These are phyloP conservation scores for Botrytis squamosa DNA, from an alignment of 2,329 filamentous ascomycete species.

Conservation along the genomic window DNA sequence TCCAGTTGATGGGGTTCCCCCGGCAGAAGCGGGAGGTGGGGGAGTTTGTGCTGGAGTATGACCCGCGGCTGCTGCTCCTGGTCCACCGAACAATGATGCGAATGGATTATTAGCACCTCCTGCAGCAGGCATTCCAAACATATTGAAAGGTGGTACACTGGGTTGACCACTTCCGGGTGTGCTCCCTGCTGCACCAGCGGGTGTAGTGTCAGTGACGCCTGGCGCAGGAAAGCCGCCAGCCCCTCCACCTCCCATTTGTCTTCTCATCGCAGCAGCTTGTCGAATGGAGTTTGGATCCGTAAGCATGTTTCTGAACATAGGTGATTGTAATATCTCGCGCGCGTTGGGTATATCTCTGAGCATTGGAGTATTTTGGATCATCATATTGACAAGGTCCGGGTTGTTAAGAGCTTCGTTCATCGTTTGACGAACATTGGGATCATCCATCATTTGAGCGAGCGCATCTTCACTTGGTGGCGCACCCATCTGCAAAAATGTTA, in stretches of 20 bases:
- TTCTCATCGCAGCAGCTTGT: constrained; percentile 79
- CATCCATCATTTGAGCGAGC: constrained; percentile 80
- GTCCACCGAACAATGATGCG: constrained; percentile 54
- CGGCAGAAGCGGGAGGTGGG: constrained; percentile 37
- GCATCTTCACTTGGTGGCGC: constrained; percentile 79
- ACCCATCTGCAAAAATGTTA: constrained; percentile 67
- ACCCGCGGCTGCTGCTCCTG: constrained; percentile 26
- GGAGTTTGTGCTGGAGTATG: constrained; percentile 35
- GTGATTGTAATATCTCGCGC: constrained; percentile 82
- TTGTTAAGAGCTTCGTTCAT: constrained; percentile 97
- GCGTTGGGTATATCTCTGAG: constrained; percentile 69
- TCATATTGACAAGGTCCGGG: constrained; percentile 89
- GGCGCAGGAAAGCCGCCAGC: constrained; percentile 78
- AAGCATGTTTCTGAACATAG: constrained; percentile 87
- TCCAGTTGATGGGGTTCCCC: constrained; percentile 24
- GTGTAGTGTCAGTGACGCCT: constrained; percentile 84
- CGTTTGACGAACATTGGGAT: constrained; percentile 80
- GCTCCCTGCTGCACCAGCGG: constrained; percentile 42
- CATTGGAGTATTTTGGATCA: constrained; percentile 89
- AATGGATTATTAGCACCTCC: constrained; percentile 55
- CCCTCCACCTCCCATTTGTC: constrained; percentile 58
- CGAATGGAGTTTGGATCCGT: constrained; percentile 84
- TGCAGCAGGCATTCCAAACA: constrained; percentile 38
- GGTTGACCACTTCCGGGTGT: constrained; percentile 31
- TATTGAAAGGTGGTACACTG: constrained; percentile 31